Conservation (phyloP, 164 flowering plant genomes). For the Kingdonia uniflora region DNA sequence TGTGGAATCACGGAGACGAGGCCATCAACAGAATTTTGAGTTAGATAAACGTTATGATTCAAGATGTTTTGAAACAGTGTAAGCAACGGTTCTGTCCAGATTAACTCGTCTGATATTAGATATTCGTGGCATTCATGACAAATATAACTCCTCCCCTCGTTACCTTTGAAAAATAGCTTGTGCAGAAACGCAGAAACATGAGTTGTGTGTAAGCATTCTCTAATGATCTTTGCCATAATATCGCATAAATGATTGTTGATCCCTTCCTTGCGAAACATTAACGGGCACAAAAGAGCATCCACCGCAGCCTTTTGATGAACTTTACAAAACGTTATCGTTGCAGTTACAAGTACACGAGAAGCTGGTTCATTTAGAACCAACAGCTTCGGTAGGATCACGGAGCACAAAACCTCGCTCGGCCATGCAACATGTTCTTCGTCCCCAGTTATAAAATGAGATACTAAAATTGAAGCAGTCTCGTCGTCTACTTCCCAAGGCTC, state of each 20-base stretch:
- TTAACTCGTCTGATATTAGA: constrained; percentile 36
- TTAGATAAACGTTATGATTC: constrained; percentile 42
- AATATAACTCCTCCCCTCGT: constrained; percentile 22
- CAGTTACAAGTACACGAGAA: constrained; percentile 43
- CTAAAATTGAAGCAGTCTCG: constrained; percentile 43
- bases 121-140: constrained; percentile 46
- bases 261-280: constrained; percentile 40
- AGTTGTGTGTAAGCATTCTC: constrained; percentile 65
- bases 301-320: constrained; percentile 55
- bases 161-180: constrained; percentile 37
- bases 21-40: constrained; percentile 45
- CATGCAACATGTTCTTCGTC: constrained; percentile 30
- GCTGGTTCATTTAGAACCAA: constrained; percentile 43
- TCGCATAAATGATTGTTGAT: constrained; percentile 49
- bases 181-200: constrained; percentile 74
- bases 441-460: constrained; percentile 32
- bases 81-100: constrained; percentile 73
- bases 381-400: constrained; percentile 54
- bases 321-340: constrained; percentile 49
- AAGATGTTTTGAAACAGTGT: constrained; percentile 46
- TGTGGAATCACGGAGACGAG: constrained; percentile 29
- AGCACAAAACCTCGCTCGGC: constrained; percentile 54
- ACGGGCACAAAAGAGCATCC: constrained; percentile 47
- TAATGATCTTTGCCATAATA: constrained; percentile 42
- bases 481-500: constrained; percentile 74